A percentile compares a stretch with the other conserved stretches of the same genome.
phyloP scores from a whole-genome alignment of 2,329 filamentous ascomycete species.

The Pochonia chlamydosporia region DNA sequence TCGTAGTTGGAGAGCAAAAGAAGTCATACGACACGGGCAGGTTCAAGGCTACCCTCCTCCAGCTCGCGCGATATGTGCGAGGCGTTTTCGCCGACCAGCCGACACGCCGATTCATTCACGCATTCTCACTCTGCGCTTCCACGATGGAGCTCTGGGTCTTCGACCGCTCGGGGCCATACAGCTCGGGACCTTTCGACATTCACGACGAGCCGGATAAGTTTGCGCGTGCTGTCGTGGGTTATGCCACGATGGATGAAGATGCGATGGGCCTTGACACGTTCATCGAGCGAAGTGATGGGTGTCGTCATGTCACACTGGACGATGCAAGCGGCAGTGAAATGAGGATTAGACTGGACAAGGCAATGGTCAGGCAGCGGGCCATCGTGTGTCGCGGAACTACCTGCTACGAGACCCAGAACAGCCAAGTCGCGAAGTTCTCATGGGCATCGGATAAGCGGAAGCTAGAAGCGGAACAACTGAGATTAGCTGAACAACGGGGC shows the following conservation, averaged over 20 bases:
- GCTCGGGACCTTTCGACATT: constrained; percentile 12
- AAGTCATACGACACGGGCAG: constrained; percentile 7
- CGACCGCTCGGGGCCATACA: constrained; percentile 15
- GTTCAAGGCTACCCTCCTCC: constrained; percentile 14
- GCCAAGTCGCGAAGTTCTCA: constrained; percentile 14
- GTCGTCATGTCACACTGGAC: constrained; percentile 5
- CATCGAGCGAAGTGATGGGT: constrained; percentile 1
- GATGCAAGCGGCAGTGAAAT: constrained; percentile 2
- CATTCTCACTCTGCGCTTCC: constrained; percentile 7
- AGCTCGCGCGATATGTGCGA: constrained; percentile 14
- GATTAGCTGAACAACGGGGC: constrained; percentile 8
- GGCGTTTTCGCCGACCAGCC: constrained; percentile 13
- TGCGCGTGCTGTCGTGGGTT: constrained; percentile 14
- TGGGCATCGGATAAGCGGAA: constrained; percentile 4
- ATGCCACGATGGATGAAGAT: constrained; percentile 13
- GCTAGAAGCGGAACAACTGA: constrained; percentile 12
- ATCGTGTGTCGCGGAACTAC: constrained; percentile 15
- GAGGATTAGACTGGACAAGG: constrained; percentile 1
- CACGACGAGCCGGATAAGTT: constrained; percentile 12
- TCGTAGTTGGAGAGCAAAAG: constrained; percentile 16
- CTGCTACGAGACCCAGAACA: constrained; percentile 10
- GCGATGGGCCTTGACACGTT: constrained; percentile 12
- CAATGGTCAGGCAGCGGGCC: constrained; percentile 8
- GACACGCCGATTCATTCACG: constrained; percentile 15
- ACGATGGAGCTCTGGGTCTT: constrained; percentile 19